A percentile compares a stretch with the other conserved stretches of the same genome.
These are phyloP conservation scores for Wickerhamomyces mucosus DNA, from an alignment of 805 yeast genomes.

Conservation along the genomic window DNA sequence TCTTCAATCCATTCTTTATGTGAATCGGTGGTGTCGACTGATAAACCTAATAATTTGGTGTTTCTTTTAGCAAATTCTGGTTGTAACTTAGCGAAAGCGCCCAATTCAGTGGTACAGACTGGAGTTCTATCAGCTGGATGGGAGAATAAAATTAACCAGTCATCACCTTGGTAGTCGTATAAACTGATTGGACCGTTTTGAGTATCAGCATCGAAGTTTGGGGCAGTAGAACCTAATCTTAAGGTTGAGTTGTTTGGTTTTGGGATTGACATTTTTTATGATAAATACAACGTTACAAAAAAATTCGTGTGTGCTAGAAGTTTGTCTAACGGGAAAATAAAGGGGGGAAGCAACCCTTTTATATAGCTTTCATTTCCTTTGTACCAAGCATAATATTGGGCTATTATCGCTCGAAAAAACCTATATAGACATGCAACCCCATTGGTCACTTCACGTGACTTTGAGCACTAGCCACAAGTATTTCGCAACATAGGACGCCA, in stretches of 20 bases:
- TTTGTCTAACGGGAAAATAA: not conserved
- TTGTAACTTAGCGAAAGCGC: slow-evolving; percentile 64
- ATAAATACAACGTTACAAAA: not conserved
- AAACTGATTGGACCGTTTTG: slow-evolving; percentile 55
- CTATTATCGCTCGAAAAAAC: too few species aligned
- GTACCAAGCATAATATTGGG: too few species aligned
- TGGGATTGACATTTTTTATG: slow-evolving; percentile 28
- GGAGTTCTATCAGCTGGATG: slow-evolving; percentile 79
- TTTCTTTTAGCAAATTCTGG: slow-evolving; percentile 60
- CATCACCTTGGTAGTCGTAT: slow-evolving; percentile 51
- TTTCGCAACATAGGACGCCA: not conserved
- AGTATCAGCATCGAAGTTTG: slow-evolving; percentile 56
- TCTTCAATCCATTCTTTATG: slow-evolving; percentile 65
- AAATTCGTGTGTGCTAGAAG: too few species aligned
- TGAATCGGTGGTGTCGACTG: slow-evolving; percentile 52
- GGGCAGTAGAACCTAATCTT: slow-evolving; percentile 55
- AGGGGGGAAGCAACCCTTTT: not conserved
- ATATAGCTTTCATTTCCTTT: too few species aligned
- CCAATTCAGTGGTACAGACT: slow-evolving; percentile 71
- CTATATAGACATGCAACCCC: too few species aligned
- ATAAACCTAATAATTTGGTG: slow-evolving; percentile 58
- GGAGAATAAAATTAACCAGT: slow-evolving; percentile 61
- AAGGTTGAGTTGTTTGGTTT: slow-evolving; percentile 29
- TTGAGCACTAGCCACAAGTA: not conserved
- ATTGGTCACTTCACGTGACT: not conserved